Percentiles rank a stretch among this genome's conserved stretches.
Evolutionary conservation across 192 early-diverging fungal genomes (phyloP).

Genomic region (Pilaira anomala): DNA sequence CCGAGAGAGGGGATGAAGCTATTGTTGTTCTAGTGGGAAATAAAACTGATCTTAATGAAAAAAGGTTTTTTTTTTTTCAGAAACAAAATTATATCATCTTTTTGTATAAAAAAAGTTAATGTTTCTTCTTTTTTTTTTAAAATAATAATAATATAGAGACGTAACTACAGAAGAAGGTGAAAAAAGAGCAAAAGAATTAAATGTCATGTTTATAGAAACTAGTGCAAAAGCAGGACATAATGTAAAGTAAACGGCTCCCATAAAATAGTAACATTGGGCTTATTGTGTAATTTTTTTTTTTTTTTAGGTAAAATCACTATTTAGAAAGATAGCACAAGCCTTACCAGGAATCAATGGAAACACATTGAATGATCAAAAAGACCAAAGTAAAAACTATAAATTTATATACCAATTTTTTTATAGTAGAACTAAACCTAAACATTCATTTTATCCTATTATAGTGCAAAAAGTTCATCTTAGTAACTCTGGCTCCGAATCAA

Average conservation of each 20-base stretch:
- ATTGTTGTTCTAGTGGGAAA: slow-evolving; percentile 98
- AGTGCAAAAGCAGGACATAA: slow-evolving; percentile 98
- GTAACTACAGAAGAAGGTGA: slow-evolving; percentile 97
- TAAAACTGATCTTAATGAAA: slow-evolving; percentile 97
- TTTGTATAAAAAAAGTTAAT: no score
- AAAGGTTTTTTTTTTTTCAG: no score
- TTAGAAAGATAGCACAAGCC: slow-evolving; percentile 94
- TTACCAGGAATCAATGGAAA: slow-evolving; percentile 78
- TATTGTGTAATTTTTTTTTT: no score
- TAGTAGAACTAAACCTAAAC: no score
- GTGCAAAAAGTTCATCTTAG: slow-evolving; percentile 36
- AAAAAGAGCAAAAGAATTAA: slow-evolving; percentile 93
- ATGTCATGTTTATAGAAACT: slow-evolving; percentile 99
- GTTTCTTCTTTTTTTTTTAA: no score
- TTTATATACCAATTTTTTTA: not conserved
- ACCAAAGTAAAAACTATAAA: slow-evolving; percentile 21
- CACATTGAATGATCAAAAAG: slow-evolving; percentile 38
- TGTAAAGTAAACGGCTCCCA: no score
- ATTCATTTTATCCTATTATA: not conserved
- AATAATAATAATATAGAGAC: no score
- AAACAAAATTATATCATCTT: no score
- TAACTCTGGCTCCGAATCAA: slow-evolving; percentile 24
- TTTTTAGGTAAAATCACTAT: no score
- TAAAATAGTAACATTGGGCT: no score
- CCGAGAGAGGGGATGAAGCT: slow-evolving; percentile 96